Evolutionary conservation across 2,329 filamentous ascomycete species (phyloP), one percentile per base, ranked within the genome.

Genomic region (Daldinia sp.): DNA sequence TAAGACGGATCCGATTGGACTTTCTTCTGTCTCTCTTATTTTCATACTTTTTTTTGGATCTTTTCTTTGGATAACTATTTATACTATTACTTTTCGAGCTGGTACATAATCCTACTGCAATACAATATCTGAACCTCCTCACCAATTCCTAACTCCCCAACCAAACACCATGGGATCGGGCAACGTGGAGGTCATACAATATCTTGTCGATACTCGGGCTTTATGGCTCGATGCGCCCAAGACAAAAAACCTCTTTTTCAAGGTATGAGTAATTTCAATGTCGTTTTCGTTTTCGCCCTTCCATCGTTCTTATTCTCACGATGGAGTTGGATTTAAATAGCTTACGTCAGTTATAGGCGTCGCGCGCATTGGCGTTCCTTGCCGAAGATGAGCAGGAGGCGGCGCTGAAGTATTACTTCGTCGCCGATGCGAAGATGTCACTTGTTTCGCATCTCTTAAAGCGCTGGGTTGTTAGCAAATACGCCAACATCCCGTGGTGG

Each of bases 391-490:
- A 93, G 73, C 85, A 83, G 63, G 75, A 82, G 52, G 76, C 78
- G 11, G 84, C 89, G 29, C 81, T 88, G 7, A 81, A 81, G 59
- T 92, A 87, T 78, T 85, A 87, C 78, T 86, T 89, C 75, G 79
- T 89, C 69, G 81, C 85, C 72, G 91, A 94, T 77, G 91, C 91
- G 54, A 90, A 90, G 74, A 90, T 93, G 83, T 85, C 85, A 49
- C 82, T 94, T 39, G 89, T 79, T 21, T 94, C 91, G 15, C 85
- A 88, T 41, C 83, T 94, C 50, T 81, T 94, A 62, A 94, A 94
- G 79, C 88, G 90, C 57, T 83, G 88, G 69, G 87, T 85, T 71
- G 85, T 93, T 67, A 81, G 85, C 58, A 83, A 84, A 68, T 82
- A 83, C 56, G 81, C 84, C 63, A 77, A 77, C 54, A 80, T 90